phyloP scores from a whole-genome alignment of 257 asterid species.

The Scutellaria barbata region DNA sequence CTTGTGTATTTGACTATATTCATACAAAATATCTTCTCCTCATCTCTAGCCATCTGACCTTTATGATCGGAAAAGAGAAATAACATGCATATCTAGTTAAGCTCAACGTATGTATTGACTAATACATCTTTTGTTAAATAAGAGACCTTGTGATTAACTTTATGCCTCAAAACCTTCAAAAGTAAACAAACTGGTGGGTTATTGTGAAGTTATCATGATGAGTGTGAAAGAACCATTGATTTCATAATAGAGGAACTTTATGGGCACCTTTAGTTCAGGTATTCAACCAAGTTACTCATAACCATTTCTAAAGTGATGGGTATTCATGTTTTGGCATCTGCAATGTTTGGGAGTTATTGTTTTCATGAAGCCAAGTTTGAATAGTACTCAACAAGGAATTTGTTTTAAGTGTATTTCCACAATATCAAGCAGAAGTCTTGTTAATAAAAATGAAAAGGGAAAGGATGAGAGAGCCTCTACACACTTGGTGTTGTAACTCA shows the following conservation, averaged over 20 bases:
- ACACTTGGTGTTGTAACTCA: conserved; percentile 6
- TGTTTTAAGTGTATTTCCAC: not conserved
- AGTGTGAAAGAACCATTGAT: not conserved
- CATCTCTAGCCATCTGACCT: not conserved
- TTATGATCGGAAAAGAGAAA: not conserved
- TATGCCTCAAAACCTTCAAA: not conserved
- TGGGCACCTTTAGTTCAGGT: conserved; percentile 2
- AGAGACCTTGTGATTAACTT: not conserved
- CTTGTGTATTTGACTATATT: not conserved
- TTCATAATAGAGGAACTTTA: not conserved
- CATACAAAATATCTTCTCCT: not conserved
- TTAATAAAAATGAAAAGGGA: not conserved
- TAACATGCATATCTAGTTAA: conserved; percentile 13
- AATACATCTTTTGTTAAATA: conserved; percentile 6
- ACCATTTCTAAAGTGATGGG: not conserved
- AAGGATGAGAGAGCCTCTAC: too few relatives aligned
- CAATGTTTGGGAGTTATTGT: conserved; percentile 5
- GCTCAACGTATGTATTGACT: not conserved
- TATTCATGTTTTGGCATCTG: conserved; percentile 4
- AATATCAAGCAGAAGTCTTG: not conserved
- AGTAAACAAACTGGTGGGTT: not conserved
- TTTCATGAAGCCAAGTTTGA: not conserved
- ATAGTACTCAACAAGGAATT: not conserved
- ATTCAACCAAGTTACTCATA: not conserved
- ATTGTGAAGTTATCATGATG: conserved; percentile 22